Base-by-base conservation (phyloP, 306 rosid species). In the Glycine tomentella region DNA sequence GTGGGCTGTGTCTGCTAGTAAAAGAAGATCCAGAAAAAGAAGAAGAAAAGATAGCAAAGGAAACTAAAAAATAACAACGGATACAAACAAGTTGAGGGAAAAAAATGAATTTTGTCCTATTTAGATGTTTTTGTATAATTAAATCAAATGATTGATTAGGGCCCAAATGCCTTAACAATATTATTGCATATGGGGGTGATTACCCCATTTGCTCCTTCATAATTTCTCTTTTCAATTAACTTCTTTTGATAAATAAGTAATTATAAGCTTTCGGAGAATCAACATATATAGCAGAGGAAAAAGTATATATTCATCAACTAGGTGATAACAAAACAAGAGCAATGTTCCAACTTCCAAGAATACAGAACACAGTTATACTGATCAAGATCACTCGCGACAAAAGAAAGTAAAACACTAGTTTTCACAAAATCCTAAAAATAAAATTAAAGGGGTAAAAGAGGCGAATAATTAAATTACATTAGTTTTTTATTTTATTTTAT, bases 51-150 rank as follows among this genome's bases (percentile, higher is more conserved):
- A 9, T 14, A 66, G 55, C 34, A 42, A n/a, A 51, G 33, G n/a
- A 61, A 69, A 82, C 8, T 34, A 61, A 40, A 69, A 57, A 74
- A 34, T 17, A 51, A 40, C 40, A 59, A 70, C 7, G 15, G 66
- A 52, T 49, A 44, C 40, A 1, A 61, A 69, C 70, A 75, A 76
- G 61, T 65, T 56, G 76, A 25, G 11, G 9, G 14, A 67, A 72
- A 59, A 34, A 70, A 52, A 3, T 42, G 76, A 20, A 17, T 38
- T 65, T 81, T 77, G 67, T 50, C 80, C 12, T 66, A 63, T 11
- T 77, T 63, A 13, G 40, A 81, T 70, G 34, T 75, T 64, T 59
- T 72, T 76, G 31, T 4, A 50, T 81, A 81, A 77, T 71, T 64
- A 11, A 81, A 76, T 65, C 61, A 73, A 78, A 72, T 64, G 6